phyloP scores from a whole-genome alignment of 2,329 filamentous ascomycete species.

The Colletotrichum viniferum region DNA sequence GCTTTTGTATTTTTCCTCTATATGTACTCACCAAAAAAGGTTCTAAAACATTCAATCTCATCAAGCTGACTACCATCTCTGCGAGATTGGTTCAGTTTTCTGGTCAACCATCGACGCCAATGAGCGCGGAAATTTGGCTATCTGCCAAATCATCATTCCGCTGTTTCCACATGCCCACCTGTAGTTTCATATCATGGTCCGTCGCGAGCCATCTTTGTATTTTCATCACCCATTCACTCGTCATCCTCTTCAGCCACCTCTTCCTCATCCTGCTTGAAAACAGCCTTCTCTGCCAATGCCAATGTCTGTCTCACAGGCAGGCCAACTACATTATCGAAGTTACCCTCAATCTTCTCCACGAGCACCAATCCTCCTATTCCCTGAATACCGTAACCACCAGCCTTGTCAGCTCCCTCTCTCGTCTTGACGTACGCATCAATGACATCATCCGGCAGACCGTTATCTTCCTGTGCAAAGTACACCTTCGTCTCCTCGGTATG shows the following conservation, averaged over 20 bases:
- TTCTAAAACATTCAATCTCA: not conserved
- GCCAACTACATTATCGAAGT: slow-evolving; percentile 93
- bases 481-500: slow-evolving; percentile 91
- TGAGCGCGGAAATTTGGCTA: not conserved
- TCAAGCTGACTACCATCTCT: not conserved
- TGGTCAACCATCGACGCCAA: not conserved
- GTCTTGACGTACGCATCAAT: slow-evolving; percentile 81
- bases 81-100: not conserved
- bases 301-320: slow-evolving; percentile 81
- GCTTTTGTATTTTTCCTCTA: not conserved
- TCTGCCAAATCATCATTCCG: not conserved
- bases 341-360: slow-evolving; percentile 87
- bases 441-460: slow-evolving; percentile 75
- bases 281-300: slow-evolving; percentile 85
- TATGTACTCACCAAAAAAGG: not conserved
- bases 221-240: slow-evolving; percentile 33
- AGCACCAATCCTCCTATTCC: slow-evolving; percentile 85
- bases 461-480: slow-evolving; percentile 72
- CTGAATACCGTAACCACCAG: slow-evolving; percentile 93
- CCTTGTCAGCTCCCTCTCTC: slow-evolving; percentile 93
- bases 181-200: not conserved
- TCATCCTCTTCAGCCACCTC: slow-evolving; percentile 56
- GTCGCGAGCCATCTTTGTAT: not conserved
- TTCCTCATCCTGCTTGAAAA: slow-evolving; percentile 74
- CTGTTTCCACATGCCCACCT: not conserved